Percentiles rank a stretch among this genome's conserved stretches.
Conservation (phyloP, 768 basidiomycete species). For the Saitozyma sp. region DNA sequence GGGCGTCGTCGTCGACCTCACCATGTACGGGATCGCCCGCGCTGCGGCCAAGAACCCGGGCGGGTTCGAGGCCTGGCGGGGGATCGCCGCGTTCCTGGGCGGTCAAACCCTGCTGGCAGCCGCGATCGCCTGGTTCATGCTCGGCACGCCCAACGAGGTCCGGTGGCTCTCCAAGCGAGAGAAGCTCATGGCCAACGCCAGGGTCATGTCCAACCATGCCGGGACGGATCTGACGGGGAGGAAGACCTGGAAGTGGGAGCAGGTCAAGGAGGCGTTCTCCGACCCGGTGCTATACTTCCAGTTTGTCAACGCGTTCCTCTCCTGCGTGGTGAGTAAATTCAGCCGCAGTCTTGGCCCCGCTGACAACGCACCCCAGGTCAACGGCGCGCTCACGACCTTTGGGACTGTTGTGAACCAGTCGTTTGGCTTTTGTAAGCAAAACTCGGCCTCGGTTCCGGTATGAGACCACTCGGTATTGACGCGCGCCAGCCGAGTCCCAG, state of each 20-base stretch:
- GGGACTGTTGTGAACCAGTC: constrained; percentile 9
- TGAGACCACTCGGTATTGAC: neutral
- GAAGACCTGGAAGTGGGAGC: constrained; percentile 22
- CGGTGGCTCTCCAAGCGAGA: constrained; percentile 25
- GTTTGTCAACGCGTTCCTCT: constrained; percentile 15
- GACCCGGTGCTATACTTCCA: constrained; percentile 30
- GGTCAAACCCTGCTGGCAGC: constrained; percentile 17
- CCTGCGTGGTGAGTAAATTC: constrained; percentile 1
- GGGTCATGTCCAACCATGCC: constrained; percentile 22
- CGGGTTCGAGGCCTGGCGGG: constrained; percentile 23
- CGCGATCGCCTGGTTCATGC: constrained; percentile 19
- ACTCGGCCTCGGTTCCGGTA: neutral
- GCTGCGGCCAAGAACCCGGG: constrained; percentile 14
- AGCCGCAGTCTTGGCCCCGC: neutral
- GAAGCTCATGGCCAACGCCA: constrained; percentile 22
- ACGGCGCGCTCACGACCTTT: constrained; percentile 28
- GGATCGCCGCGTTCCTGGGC: constrained; percentile 27
- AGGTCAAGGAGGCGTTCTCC: constrained; percentile 20
- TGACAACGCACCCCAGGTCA: constrained; percentile 6
- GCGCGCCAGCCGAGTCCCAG: constrained; percentile 12
- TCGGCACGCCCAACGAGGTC: constrained; percentile 33
- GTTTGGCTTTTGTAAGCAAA: constrained; percentile 5
- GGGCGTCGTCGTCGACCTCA: constrained; percentile 26
- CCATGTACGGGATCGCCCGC: constrained; percentile 27
- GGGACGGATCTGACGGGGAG: constrained; percentile 20